Conservation (phyloP, 1,284 basidiomycete species). For the Butyriboletus appendiculatus region DNA sequence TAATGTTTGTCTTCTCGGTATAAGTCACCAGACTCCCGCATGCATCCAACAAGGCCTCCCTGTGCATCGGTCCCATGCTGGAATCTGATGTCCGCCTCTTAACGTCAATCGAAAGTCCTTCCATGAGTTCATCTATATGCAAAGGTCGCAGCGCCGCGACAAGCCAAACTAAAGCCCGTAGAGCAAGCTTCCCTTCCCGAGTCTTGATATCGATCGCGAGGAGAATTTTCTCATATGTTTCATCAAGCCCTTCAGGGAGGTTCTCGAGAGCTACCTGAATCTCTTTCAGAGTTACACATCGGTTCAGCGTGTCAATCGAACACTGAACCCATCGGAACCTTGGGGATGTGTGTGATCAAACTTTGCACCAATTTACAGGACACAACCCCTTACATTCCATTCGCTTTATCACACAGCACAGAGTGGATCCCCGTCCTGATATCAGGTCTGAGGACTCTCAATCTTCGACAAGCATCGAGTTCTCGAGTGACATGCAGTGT, state of each 20-base stretch:
- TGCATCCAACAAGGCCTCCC: background rate
- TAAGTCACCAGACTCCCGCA: conserved; percentile 1
- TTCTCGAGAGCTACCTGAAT: background rate
- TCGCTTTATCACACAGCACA: background rate
- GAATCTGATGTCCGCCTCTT: background rate
- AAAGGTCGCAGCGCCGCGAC: background rate
- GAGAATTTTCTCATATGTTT: background rate
- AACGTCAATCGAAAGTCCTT: background rate
- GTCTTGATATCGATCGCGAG: background rate
- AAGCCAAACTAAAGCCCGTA: background rate
- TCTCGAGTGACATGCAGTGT: background rate
- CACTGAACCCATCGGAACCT: background rate
- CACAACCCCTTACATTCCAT: background rate
- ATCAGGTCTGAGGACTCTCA: background rate
- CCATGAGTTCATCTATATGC: background rate
- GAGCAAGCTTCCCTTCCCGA: background rate
- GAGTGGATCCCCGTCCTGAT: too few relatives aligned
- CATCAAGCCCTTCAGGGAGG: background rate
- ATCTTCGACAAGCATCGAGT: background rate
- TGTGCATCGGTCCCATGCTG: background rate
- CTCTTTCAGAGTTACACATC: background rate
- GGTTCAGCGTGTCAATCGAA: background rate
- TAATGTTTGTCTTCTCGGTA: background rate
- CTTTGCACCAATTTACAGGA: too few relatives aligned
- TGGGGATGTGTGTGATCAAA: too few relatives aligned